phyloP scores from a whole-genome alignment of 225 moss, liverwort and hornwort species.

The Marchantia polymorpha region DNA sequence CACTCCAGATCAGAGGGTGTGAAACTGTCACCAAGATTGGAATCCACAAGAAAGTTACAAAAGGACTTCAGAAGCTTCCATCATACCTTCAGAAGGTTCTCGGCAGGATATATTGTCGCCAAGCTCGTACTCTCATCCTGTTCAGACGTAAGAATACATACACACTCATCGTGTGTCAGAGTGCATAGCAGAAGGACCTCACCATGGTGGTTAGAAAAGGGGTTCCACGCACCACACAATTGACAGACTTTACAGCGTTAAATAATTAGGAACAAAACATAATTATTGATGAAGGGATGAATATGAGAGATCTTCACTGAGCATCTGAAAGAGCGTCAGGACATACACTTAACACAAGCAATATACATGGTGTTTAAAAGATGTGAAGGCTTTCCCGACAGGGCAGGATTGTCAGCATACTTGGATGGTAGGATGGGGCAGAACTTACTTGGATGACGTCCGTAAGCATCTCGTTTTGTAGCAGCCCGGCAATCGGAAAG shows the following conservation, averaged over 20 bases:
- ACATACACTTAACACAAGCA: not conserved
- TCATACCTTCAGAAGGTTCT: slow-evolving; percentile 85
- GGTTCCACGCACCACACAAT: too few relatives aligned
- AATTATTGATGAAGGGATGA: too few relatives aligned
- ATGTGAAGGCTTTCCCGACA: too few relatives aligned
- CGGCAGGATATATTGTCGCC: slow-evolving; percentile 49
- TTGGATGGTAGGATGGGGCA: not conserved
- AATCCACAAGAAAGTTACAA: too few relatives aligned
- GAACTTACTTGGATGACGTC: slow-evolving; percentile 32
- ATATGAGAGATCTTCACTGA: too few relatives aligned
- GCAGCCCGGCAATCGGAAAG: slow-evolving; percentile 73
- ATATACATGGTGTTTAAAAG: not conserved
- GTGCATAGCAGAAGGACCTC: not conserved
- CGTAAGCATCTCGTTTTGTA: slow-evolving; percentile 35
- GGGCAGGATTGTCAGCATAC: too few relatives aligned
- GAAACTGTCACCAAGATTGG: too few relatives aligned
- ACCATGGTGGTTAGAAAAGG: not conserved
- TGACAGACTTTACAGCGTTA: too few relatives aligned
- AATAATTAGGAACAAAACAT: too few relatives aligned
- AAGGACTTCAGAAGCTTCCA: too few relatives aligned
- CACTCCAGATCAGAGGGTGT: too few relatives aligned
- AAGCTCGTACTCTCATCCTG: slow-evolving; percentile 42
- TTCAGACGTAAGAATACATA: not conserved
- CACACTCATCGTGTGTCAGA: not conserved
- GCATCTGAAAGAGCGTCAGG: too few relatives aligned